Evolutionary conservation across 352 stramenopile genomes (phyloP).

Genomic region (Pilasporangium apinafurcum): DNA sequence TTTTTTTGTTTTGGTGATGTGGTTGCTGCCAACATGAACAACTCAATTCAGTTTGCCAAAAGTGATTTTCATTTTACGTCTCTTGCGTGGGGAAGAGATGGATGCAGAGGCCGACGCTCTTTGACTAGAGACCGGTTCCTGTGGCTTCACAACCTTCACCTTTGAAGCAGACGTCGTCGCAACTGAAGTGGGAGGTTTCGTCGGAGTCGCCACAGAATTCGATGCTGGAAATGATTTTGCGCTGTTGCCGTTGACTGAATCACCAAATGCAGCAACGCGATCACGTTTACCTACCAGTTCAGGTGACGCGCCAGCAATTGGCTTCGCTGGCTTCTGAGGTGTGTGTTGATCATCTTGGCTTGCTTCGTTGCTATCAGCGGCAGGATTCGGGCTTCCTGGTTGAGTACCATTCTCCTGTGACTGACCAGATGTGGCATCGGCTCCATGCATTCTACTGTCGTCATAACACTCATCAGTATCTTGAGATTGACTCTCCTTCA

Average conservation of each 20-base stretch:
- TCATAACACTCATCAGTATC: slow-evolving; percentile 43
- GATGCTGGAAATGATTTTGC: slow-evolving; percentile 18
- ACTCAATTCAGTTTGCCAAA: slow-evolving; percentile 86
- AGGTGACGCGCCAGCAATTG: slow-evolving; percentile 1
- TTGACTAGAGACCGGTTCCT: neutral
- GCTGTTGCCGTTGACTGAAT: slow-evolving; percentile 10
- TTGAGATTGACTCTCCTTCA: slow-evolving; percentile 46
- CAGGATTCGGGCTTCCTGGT: slow-evolving; percentile 26
- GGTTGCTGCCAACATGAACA: slow-evolving; percentile 10
- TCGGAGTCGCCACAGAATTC: slow-evolving; percentile 15
- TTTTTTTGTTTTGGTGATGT: slow-evolving; percentile 8
- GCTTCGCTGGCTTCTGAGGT: slow-evolving; percentile 4
- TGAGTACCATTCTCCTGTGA: neutral
- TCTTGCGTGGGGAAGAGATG: slow-evolving; percentile 73
- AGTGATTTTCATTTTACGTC: slow-evolving; percentile 91
- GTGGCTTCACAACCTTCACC: slow-evolving; percentile 28
- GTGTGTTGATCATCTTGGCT: slow-evolving; percentile 14
- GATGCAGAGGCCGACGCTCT: slow-evolving; percentile 23
- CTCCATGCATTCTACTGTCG: slow-evolving; percentile 32
- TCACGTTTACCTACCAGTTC: slow-evolving; percentile 34
- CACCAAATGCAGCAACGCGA: slow-evolving; percentile 18
- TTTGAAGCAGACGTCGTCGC: slow-evolving; percentile 12
- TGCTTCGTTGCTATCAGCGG: slow-evolving; percentile 27
- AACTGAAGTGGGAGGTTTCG: slow-evolving; percentile 1
- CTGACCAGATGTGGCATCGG: slow-evolving; percentile 21